Conservation (phyloP, 1,284 basidiomycete genomes). For the Coniophora puteana region DNA sequence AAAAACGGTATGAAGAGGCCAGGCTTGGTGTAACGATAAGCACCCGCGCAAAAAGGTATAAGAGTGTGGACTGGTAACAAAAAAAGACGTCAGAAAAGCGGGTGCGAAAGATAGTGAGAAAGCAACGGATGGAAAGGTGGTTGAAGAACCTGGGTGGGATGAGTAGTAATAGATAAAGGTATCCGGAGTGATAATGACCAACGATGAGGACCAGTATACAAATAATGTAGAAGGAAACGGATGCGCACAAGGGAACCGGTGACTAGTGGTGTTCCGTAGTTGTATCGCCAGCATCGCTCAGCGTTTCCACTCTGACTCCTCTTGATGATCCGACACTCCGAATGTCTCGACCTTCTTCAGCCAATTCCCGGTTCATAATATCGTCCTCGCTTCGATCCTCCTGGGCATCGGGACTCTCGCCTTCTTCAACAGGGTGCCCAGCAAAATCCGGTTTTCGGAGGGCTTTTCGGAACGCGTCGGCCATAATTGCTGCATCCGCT, state of each 20-base stretch:
- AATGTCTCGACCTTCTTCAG: constrained; percentile 80
- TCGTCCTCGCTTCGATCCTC: constrained; percentile 39
- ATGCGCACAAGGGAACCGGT: constrained; percentile 29
- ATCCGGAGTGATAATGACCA: constrained; percentile 29
- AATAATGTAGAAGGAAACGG: constrained; percentile 29
- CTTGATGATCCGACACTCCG: constrained; percentile 74
- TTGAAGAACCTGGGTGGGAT: constrained; percentile 25
- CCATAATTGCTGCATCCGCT: constrained; percentile 84
- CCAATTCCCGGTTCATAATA: constrained; percentile 64
- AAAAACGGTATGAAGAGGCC: constrained; percentile 23
- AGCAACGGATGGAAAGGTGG: too few relatives aligned
- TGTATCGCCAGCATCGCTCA: constrained; percentile 54
- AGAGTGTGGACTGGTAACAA: constrained; percentile 19
- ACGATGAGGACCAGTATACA: constrained; percentile 26
- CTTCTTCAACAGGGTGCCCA: constrained; percentile 62
- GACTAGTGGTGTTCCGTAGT: constrained; percentile 45
- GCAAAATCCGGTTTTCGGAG: constrained; percentile 82
- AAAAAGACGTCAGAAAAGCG: constrained; percentile 25
- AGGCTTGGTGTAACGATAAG: constrained; percentile 20
- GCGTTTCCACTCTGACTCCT: constrained; percentile 71
- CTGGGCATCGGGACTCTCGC: constrained; percentile 47
- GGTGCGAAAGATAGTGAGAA: constrained; percentile 23
- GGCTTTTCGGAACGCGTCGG: constrained; percentile 80
- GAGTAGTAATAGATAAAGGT: constrained; percentile 24
- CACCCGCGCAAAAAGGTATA: constrained; percentile 16